phyloP scores from a whole-genome alignment of 106 monocot species.

The Dendrobium huoshanense region DNA sequence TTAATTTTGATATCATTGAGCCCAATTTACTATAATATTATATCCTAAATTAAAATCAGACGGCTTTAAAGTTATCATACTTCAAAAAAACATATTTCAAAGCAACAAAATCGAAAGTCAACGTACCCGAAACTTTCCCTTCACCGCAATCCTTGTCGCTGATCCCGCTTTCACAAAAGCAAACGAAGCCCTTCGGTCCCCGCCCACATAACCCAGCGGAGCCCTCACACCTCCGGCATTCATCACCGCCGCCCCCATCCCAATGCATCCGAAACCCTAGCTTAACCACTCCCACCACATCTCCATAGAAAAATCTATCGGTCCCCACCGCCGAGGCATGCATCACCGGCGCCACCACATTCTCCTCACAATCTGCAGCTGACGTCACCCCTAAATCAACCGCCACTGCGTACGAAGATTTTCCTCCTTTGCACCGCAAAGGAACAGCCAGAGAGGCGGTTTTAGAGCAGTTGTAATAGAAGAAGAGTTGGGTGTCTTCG shows the following conservation, averaged over 20 bases:
- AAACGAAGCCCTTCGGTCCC: neutral
- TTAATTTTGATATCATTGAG: too few relatives aligned
- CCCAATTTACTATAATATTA: too few relatives aligned
- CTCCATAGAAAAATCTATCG: neutral
- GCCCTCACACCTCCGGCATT: neutral
- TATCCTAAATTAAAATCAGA: too few relatives aligned
- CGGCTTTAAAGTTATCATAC: too few relatives aligned
- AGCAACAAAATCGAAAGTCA: neutral
- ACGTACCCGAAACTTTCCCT: neutral
- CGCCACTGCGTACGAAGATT: neutral
- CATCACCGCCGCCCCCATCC: neutral
- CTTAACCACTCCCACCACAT: neutral
- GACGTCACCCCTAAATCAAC: neutral
- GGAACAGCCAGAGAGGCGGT: neutral
- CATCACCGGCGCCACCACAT: conserved; percentile 1
- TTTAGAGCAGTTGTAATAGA: conserved; percentile 6
- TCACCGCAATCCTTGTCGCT: neutral
- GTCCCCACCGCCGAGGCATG: neutral
- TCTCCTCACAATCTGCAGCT: neutral
- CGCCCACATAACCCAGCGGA: neutral
- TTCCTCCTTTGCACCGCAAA: neutral
- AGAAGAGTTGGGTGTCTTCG: neutral
- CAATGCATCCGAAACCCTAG: neutral
- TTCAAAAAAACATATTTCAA: too few relatives aligned
- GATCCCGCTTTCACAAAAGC: neutral